Percentiles rank a stretch among this genome's conserved stretches.
These are phyloP conservation scores for Larix kaempferi DNA, from an alignment of 75 land plant genomes.

Conservation along the genomic window DNA sequence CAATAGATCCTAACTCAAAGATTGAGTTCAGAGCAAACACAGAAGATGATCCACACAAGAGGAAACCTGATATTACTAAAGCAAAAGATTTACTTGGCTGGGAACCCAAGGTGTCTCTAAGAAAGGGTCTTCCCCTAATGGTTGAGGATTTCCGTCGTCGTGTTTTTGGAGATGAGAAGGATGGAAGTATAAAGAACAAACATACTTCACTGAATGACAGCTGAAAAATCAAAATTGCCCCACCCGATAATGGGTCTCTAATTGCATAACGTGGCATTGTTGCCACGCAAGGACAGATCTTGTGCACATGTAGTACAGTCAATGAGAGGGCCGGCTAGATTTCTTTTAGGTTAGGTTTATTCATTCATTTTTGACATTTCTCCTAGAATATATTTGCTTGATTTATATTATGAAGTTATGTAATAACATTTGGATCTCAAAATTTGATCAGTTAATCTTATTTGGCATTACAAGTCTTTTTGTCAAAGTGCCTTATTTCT, in stretches of 20 bases:
- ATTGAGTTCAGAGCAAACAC: constrained; percentile 83
- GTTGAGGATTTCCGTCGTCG: constrained; percentile 77
- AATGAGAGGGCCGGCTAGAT: neutral
- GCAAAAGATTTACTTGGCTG: constrained; percentile 80
- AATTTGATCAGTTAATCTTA: too few species aligned
- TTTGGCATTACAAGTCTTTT: too few species aligned
- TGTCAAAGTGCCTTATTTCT: too few species aligned
- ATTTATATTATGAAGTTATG: neutral
- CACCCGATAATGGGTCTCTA: neutral
- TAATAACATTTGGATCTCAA: too few species aligned
- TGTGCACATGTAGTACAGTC: neutral
- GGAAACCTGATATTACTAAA: constrained; percentile 85
- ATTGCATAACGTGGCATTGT: neutral
- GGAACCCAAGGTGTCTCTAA: constrained; percentile 76
- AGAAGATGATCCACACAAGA: constrained; percentile 90
- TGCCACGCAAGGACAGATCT: neutral
- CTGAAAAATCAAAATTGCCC: neutral
- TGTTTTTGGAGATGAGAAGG: constrained; percentile 70
- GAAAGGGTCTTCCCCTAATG: constrained; percentile 90
- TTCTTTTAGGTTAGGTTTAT: neutral
- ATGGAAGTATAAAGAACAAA: constrained; percentile 7
- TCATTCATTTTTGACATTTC: constrained; percentile 9
- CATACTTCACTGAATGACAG: neutral
- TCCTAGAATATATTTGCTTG: neutral
- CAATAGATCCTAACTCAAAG: constrained; percentile 76